Percentiles rank a stretch among this genome's conserved stretches.
Evolutionary conservation across 176 grass and related monocot genomes (phyloP).

Genomic region (Musa itinerans): DNA sequence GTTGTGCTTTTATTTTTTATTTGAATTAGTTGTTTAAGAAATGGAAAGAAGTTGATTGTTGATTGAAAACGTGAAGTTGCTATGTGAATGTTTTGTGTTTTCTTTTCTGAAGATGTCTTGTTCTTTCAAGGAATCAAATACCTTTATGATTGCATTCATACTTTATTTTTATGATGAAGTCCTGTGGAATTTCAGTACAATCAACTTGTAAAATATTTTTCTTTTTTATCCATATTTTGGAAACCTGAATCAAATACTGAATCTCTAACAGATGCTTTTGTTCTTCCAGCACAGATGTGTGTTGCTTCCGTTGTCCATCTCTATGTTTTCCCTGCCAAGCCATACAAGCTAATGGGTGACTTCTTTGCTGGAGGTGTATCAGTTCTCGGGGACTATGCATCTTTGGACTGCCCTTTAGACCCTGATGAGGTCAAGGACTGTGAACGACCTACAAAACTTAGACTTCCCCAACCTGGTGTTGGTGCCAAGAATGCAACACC

Average conservation of each 20-base stretch:
- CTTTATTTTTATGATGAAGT: too few relatives aligned
- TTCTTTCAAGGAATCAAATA: too few relatives aligned
- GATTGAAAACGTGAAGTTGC: too few relatives aligned
- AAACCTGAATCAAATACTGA: not conserved
- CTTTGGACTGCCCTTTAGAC: constrained; percentile 60
- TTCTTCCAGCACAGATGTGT: constrained; percentile 57
- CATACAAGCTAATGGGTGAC: constrained; percentile 72
- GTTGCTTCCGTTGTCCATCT: constrained; percentile 73
- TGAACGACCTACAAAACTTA: constrained; percentile 48
- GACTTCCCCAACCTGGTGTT: constrained; percentile 44
- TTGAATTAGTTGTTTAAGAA: too few relatives aligned
- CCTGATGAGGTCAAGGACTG: constrained; percentile 80
- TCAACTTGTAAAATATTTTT: too few relatives aligned
- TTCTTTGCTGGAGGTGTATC: constrained; percentile 37
- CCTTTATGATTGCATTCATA: too few relatives aligned
- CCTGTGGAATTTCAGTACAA: too few relatives aligned
- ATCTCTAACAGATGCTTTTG: constrained; percentile 3
- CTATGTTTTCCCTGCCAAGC: constrained; percentile 74
- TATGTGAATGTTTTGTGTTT: not conserved
- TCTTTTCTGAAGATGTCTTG: too few relatives aligned
- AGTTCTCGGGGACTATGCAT: constrained; percentile 81
- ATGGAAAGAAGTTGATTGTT: too few relatives aligned
- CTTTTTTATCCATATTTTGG: not conserved
- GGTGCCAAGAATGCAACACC: constrained; percentile 29
- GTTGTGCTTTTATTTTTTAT: too few relatives aligned